Base-by-base conservation (phyloP, 768 basidiomycete species). In the Albatrellus ellisii region DNA sequence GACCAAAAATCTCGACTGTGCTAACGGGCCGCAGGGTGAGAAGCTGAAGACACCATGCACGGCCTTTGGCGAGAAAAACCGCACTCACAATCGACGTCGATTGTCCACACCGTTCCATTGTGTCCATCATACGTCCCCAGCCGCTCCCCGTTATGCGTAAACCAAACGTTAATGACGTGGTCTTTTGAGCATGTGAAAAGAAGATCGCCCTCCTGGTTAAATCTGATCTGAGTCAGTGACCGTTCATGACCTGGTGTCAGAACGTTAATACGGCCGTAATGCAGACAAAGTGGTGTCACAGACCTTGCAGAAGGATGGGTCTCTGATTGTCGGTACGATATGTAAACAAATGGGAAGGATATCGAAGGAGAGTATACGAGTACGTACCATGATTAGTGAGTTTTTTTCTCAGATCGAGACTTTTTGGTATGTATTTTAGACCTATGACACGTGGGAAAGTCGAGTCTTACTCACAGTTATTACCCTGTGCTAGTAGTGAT, bases 141-240 rank as follows among this genome's bases (percentile, higher is more conserved):
- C 45, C 95, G 72, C 68, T 98, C 95, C 39, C 95, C 95, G 54
- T 99, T 99, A 54, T 94, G 88, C 10, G 91, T 81, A 60, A 74
- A 95, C 94, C 94, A 98, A 39, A 89, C 91, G 58, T 95, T 97
- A 60, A 97, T 86, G 52, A 87, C 61, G 54, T 83, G 74, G 60
- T 99, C 95, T 71, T 99, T 99, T 52, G 89, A 90, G 57, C 84
- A 88, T 18, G 90, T 81, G 62, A 99, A 95, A 39, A 99, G 70
- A 12, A 99, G 71, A 63, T 98, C 95, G 50, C 95, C 95, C 57
- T 98, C 95, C 41, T 69, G 62, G 66, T 97, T 99, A 72, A 88
- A 98, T 67, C 89, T 90, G 73, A 97, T 86, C 66, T 97, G 90
- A 6, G 92, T 97, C 55, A 98, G 68, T 39, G 94, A 85, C 56